A percentile compares a stretch with the other conserved stretches of the same genome.
Evolutionary conservation across 228 moss, liverwort and hornwort genomes (phyloP).

Genomic region (Sphagnum magellanicum): DNA sequence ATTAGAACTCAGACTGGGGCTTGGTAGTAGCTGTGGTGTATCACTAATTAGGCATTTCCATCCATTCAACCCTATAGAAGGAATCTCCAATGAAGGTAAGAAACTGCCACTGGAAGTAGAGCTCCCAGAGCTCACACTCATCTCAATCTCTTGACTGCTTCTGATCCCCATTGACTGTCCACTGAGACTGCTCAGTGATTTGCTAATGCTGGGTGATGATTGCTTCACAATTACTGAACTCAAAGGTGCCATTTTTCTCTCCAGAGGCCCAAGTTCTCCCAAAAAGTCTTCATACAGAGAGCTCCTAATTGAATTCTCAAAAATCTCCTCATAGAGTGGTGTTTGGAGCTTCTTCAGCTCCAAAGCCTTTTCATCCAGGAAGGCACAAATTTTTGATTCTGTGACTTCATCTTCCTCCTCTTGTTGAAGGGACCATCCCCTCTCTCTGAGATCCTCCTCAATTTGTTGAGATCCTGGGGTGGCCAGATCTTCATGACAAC

Average conservation of each 20-base stretch:
- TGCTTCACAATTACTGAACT: conserved; percentile 51
- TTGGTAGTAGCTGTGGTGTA: conserved; percentile 18
- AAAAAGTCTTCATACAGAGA: conserved; percentile 8
- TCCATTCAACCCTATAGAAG: conserved; percentile 64
- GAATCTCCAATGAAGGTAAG: conserved; percentile 62
- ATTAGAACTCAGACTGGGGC: conserved; percentile 37
- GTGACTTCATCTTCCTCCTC: conserved; percentile 92
- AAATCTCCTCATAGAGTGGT: conserved; percentile 78
- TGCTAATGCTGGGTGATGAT: conserved; percentile 37
- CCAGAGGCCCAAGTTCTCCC: conserved; percentile 30
- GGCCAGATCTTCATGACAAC: neutral
- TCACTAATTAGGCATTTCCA: conserved; percentile 44
- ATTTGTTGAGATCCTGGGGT: conserved; percentile 6
- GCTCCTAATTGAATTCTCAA: conserved; percentile 1
- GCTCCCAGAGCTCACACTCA: conserved; percentile 73
- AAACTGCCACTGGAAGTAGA: conserved; percentile 31
- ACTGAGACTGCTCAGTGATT: conserved; percentile 61
- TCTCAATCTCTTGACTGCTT: conserved; percentile 77
- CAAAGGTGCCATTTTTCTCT: conserved; percentile 49
- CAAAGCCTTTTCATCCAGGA: conserved; percentile 87
- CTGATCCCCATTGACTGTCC: conserved; percentile 32
- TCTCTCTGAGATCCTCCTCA: conserved; percentile 17
- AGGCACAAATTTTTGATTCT: conserved; percentile 83
- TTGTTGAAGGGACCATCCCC: conserved; percentile 26
- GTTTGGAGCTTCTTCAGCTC: conserved; percentile 79